Base-by-base conservation (phyloP, 2,329 filamentous ascomycete species). In the Hypoxylon sp. region DNA sequence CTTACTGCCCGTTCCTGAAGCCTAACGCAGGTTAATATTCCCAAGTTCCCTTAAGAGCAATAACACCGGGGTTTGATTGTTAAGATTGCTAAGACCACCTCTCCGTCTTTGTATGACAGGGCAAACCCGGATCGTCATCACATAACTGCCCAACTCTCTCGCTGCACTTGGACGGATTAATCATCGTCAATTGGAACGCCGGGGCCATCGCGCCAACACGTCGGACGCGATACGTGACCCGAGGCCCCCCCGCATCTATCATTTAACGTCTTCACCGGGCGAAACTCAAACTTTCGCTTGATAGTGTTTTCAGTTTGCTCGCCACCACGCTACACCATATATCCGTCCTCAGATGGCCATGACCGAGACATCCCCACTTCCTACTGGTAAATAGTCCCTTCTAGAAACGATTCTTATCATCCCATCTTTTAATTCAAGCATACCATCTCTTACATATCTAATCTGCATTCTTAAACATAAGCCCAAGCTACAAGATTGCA, bases 331-430 rank as follows among this genome's bases (percentile, higher is more conserved):
- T 24, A 52, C 37, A 35, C 11, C 62, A n/a, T 59, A 19, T 59
- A 46, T 42, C 29, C 35, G 62, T 47, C 55, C 58, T 53, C 58
- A 70, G 55, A 77, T 77, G 74, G 75, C 76, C 56, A 77, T 77
- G 74, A 70, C 71, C 61, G 75, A 75, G 67, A 73, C 75, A 33
- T 59, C 73, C 58, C 68, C 74, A 46, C 68, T 73, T 42, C 63
- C 72, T 63, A 62, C 66, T 53, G 74, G 76, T 77, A 74, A 73
- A 56, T 62, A 58, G 11, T 57, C 50, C 58, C 55, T 47, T 56
- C 35, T 22, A 48, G 48, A 54, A 63, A 39, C 44, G 54, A 35
- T 17, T 42, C 19, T 24, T 22, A 57, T 29, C 17, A 48, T 51
- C 35, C 26, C 44, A 42, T 39, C 33, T 46, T 46, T 44, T 37